Conservation (phyloP, 306 rosid species). For the Oxytropis ochrocephala region DNA sequence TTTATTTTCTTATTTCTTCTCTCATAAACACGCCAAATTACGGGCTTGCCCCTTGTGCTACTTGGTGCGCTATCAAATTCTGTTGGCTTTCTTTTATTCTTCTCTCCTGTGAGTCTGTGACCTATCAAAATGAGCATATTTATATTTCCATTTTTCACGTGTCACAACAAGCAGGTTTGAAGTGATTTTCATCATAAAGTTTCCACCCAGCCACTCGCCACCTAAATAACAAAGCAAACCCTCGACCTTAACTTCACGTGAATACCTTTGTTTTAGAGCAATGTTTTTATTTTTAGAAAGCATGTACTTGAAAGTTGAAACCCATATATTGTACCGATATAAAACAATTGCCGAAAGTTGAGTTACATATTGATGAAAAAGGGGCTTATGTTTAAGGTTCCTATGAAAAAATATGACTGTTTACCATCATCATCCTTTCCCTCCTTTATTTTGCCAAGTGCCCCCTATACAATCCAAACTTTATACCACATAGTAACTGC, state of each 20-base stretch:
- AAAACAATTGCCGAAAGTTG: neutral
- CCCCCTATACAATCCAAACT: too few relatives aligned
- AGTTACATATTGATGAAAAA: neutral
- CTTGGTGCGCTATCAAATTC: too few relatives aligned
- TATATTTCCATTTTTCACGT: neutral
- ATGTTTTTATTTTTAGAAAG: neutral
- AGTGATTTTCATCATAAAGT: neutral
- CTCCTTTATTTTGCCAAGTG: too few relatives aligned
- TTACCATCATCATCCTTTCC: neutral
- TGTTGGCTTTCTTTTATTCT: neutral
- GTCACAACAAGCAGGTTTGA: neutral
- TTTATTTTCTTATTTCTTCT: too few relatives aligned
- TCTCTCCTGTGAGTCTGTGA: neutral
- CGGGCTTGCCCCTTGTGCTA: too few relatives aligned
- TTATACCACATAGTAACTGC: too few relatives aligned
- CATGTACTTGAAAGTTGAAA: neutral
- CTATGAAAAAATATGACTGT: neutral
- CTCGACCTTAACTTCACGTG: neutral
- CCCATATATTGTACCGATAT: neutral
- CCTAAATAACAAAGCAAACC: neutral
- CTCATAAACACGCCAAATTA: too few relatives aligned
- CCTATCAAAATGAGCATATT: constrained; percentile 2
- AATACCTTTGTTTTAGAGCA: neutral
- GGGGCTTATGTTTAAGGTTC: neutral
- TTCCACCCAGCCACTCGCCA: neutral